Evolutionary conservation across 148 eudicot genomes (phyloP).

Genomic region (Cornus florida): DNA sequence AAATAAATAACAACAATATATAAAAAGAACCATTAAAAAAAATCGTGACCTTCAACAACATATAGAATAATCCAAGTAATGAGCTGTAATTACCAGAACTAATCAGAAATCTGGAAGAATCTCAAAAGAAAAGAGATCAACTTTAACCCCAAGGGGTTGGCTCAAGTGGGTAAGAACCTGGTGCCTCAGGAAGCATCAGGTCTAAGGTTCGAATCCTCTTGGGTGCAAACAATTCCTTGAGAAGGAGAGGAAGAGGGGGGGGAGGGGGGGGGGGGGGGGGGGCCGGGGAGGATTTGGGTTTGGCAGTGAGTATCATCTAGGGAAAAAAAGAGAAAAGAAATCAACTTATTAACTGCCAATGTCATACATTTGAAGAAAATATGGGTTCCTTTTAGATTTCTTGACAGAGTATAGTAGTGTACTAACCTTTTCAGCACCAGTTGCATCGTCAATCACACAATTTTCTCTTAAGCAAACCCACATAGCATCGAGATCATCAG

Average conservation of each 20-base stretch:
- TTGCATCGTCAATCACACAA: constrained; percentile 98
- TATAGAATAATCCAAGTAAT: no score
- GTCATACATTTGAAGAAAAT: not conserved
- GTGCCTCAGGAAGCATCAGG: no score
- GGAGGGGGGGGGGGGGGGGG: no score
- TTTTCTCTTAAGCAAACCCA: constrained; percentile 99
- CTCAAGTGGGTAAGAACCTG: no score
- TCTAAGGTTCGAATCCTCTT: no score
- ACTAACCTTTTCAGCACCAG: constrained; percentile 97
- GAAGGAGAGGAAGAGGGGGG: no score
- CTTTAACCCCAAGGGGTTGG: no score
- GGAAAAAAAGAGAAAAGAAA: not conserved
- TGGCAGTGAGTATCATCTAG: no score
- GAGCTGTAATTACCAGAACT: no score
- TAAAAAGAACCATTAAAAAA: not conserved
- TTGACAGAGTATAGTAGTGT: not conserved
- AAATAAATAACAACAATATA: not conserved
- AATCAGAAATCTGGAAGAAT: not conserved
- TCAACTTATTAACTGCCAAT: not conserved
- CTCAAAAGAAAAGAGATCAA: not conserved
- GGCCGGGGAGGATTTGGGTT: no score
- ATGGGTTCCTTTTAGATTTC: not conserved
- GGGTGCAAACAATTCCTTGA: no score
- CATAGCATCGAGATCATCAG: constrained; percentile 99
- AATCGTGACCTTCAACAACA: no score